These are phyloP conservation scores for Oryza australiensis DNA, from an alignment of 176 grass and related monocot species.

Conservation along the genomic window DNA sequence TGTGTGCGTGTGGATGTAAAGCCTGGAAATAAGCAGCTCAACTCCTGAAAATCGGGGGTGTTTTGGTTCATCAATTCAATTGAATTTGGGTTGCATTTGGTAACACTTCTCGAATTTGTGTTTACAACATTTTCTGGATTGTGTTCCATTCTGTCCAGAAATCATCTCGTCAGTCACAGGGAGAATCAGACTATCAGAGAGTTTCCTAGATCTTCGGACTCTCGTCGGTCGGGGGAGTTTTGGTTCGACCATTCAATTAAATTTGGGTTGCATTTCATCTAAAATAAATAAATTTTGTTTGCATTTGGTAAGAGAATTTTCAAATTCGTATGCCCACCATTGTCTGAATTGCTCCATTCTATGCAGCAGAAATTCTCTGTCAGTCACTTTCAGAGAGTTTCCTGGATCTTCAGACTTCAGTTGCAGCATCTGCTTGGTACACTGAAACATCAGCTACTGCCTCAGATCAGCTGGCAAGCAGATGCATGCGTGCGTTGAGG, in stretches of 20 bases:
- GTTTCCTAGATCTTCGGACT: not conserved
- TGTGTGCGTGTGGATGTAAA: not conserved
- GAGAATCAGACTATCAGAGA: too few species aligned
- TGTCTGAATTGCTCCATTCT: not conserved
- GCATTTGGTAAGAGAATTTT: constrained; percentile 39
- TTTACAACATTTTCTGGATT: not conserved
- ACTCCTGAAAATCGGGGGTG: constrained; percentile 38
- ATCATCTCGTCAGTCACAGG: too few species aligned
- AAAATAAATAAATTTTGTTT: too few species aligned
- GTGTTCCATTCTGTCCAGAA: not conserved
- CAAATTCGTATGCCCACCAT: too few species aligned
- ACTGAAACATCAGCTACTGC: not conserved
- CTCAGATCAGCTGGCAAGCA: not conserved
- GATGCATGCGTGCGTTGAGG: not conserved
- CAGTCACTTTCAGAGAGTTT: not conserved
- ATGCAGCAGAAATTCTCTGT: not conserved
- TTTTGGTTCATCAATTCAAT: not conserved
- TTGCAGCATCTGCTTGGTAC: not conserved
- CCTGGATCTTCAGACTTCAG: not conserved
- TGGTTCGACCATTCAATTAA: not conserved
- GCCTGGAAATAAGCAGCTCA: constrained; percentile 31
- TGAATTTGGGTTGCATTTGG: not conserved
- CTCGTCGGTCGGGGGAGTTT: not conserved
- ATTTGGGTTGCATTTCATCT: not conserved
- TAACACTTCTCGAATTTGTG: not conserved